Evolutionary conservation across 345 rosid species (phyloP).

Genomic region (Populus euphratica): DNA sequence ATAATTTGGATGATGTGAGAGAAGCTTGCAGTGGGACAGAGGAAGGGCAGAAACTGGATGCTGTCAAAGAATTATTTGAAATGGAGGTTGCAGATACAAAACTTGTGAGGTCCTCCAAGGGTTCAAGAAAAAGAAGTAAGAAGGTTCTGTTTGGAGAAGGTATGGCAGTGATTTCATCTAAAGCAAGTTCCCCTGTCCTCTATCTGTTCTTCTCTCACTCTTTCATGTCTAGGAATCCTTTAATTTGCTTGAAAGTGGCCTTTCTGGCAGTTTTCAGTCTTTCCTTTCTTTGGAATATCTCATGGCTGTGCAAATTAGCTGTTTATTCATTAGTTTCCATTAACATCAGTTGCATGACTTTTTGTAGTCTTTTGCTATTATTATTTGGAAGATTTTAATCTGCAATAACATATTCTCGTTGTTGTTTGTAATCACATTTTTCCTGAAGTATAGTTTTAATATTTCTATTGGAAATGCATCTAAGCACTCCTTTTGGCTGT

Average conservation of each 20-base stretch:
- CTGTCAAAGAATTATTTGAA: conserved; percentile 44
- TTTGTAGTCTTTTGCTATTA: neutral
- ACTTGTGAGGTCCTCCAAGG: conserved; percentile 30
- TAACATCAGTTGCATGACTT: conserved; percentile 1
- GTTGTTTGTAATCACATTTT: neutral
- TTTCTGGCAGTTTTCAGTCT: neutral
- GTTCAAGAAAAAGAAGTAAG: conserved; percentile 25
- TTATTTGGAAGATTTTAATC: neutral
- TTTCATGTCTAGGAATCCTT: neutral
- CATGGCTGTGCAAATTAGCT: neutral
- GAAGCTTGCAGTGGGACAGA: conserved; percentile 89
- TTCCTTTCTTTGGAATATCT: neutral
- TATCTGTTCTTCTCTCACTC: neutral
- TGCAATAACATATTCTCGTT: neutral
- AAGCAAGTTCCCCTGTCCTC: neutral
- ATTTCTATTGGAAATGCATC: neutral
- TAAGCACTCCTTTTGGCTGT: neutral
- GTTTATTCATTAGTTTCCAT: neutral
- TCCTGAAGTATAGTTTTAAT: neutral
- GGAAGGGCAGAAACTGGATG: conserved; percentile 51
- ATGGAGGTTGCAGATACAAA: conserved; percentile 25
- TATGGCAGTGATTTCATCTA: conserved; percentile 16
- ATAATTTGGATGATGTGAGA: conserved; percentile 60
- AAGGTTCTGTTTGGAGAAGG: conserved; percentile 69
- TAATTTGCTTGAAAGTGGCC: neutral